phyloP scores from a whole-genome alignment of 192 early-diverging fungal species.

The Gamsiella multidivaricata region DNA sequence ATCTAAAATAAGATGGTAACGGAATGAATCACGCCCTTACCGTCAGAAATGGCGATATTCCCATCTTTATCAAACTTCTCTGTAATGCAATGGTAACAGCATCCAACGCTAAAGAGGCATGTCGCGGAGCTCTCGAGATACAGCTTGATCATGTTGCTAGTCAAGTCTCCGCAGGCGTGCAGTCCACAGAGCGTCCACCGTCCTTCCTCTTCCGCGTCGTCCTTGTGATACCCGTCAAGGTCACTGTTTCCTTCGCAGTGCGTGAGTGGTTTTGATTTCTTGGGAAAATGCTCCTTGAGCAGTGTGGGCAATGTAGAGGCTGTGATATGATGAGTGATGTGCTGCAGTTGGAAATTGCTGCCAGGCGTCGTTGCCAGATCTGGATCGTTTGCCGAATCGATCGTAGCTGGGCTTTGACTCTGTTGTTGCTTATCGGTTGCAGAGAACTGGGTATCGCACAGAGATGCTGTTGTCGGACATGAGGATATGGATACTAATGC shows the following conservation, averaged over 20 bases:
- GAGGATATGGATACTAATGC: not conserved
- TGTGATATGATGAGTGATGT: slow-evolving; percentile 59
- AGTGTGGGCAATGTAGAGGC: slow-evolving; percentile 55
- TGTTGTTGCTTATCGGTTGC: not conserved
- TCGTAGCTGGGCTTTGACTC: not conserved
- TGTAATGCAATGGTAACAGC: slow-evolving; percentile 88
- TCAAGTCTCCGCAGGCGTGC: slow-evolving; percentile 88
- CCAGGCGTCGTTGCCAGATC: slow-evolving; percentile 31
- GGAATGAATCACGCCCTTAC: not conserved
- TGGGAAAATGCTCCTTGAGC: slow-evolving; percentile 52
- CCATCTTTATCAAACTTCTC: slow-evolving; percentile 57
- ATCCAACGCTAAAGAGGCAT: slow-evolving; percentile 76
- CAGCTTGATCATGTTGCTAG: slow-evolving; percentile 73
- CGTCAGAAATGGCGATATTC: slow-evolving; percentile 33
- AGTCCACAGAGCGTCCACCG: slow-evolving; percentile 83
- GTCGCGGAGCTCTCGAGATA: slow-evolving; percentile 68
- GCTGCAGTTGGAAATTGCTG: slow-evolving; percentile 55
- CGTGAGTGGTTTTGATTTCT: slow-evolving; percentile 11
- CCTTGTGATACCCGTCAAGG: not conserved
- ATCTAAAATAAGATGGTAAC: not conserved
- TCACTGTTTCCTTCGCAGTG: not conserved
- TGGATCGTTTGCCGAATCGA: slow-evolving; percentile 31
- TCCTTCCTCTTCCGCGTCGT: slow-evolving; percentile 17
- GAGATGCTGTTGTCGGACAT: not conserved
- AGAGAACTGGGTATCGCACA: too few species aligned